Evolutionary conservation across 148 eudicot genomes (phyloP).

Genomic region (Persicaria tinctoria): DNA sequence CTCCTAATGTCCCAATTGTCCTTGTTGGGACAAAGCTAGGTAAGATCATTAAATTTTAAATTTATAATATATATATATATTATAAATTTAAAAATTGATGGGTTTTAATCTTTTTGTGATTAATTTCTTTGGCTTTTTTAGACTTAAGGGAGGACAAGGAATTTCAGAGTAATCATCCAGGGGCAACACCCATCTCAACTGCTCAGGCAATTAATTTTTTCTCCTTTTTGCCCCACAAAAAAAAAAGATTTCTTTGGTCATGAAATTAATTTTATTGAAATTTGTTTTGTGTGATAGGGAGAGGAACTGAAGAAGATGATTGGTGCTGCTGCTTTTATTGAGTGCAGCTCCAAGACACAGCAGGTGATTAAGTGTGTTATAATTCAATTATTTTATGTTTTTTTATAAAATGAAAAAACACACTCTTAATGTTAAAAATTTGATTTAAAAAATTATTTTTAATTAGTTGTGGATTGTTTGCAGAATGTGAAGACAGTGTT

Average conservation of each 20-base stretch:
- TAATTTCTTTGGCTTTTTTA: neutral
- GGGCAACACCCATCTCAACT: constrained; percentile 35
- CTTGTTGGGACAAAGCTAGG: constrained; percentile 48
- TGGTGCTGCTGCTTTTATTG: constrained; percentile 54
- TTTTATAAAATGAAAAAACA: neutral
- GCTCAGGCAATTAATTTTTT: constrained; percentile 28
- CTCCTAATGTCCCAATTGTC: constrained; percentile 45
- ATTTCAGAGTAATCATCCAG: constrained; percentile 34
- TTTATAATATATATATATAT: too few relatives aligned
- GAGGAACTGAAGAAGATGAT: constrained; percentile 64
- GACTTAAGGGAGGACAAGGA: constrained; percentile 45
- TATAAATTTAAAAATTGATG: too few relatives aligned
- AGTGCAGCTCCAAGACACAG: constrained; percentile 71
- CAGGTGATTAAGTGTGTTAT: constrained; percentile 31
- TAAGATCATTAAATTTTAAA: neutral
- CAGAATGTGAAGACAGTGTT: constrained; percentile 68
- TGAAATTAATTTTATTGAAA: too few relatives aligned
- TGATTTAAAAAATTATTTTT: neutral
- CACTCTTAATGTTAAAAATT: too few relatives aligned
- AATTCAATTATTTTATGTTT: neutral
- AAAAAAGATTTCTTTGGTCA: neutral
- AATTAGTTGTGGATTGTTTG: neutral
- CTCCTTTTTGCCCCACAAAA: too few relatives aligned
- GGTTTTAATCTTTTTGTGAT: neutral
- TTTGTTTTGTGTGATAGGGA: constrained; percentile 29